Base-by-base conservation (phyloP, 306 rosid genomes). In the Medicago lupulina region DNA sequence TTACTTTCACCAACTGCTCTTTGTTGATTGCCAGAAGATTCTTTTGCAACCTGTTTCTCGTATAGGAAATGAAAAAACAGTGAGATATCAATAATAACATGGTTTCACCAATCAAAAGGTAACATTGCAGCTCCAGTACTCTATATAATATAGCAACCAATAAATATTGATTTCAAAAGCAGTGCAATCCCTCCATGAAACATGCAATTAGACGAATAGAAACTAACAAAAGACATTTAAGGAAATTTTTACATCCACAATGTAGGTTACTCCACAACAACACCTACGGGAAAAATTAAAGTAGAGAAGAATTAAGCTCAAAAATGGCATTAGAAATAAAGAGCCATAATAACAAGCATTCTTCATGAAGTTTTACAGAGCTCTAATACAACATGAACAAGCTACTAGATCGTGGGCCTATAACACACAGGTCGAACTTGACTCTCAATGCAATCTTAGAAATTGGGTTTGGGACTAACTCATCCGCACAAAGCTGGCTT, bases 11-110 rank as follows among this genome's bases (percentile, higher is more conserved):
- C 82, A 75, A 62, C 76, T 41, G 70, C 79, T 70, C 77, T 84
- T 63, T 43, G 73, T 66, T 81, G 89, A 75, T 34, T 76, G 65
- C 80, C 90, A 79, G 79, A 36, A 55, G 78, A 55, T 80, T 78
- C 88, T 83, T 88, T 75, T 31, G 67, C 41, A 85, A 53, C 58
- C 80, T 78, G 71, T 77, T 63, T 67, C 51, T 7, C 70, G 84
- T 7, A 73, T 25, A 88, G 68, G 28, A 81, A 18, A 38, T 5
- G 54, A 49, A 59, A 68, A 64, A 80, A 66, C 34, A 46, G 49
- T 54, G 46, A 16, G 11, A 79, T 13, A 59, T 65, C 10, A 47
- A 15, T 9, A 59, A 21, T 3, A 68, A 74, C 36, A 61, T 14
- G 25, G 25, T 5, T 49, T 61, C 63, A 74, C 41, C 46, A 40